A percentile compares a stretch with the other conserved stretches of the same genome.
These are phyloP conservation scores for Cladosporium sp. DNA, from an alignment of 2,329 filamentous ascomycete genomes.

Conservation along the genomic window DNA sequence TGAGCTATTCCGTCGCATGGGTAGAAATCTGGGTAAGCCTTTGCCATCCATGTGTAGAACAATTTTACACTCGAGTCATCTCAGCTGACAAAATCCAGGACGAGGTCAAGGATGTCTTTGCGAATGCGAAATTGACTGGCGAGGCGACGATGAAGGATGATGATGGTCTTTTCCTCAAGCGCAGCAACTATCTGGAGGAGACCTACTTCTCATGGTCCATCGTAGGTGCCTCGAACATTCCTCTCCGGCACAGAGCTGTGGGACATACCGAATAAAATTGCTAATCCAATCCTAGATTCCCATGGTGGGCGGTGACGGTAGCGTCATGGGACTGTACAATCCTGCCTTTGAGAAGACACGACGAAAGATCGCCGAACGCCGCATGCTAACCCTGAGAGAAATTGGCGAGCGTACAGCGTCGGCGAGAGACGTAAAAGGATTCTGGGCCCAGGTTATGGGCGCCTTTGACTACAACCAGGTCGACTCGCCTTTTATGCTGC, in stretches of 20 bases:
- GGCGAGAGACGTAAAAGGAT: slow-evolving; percentile 70
- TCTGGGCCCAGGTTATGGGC: slow-evolving; percentile 70
- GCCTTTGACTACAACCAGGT: slow-evolving; percentile 73
- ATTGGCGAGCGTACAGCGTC: slow-evolving; percentile 73
- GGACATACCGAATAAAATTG: background rate
- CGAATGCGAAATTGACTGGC: slow-evolving; percentile 66
- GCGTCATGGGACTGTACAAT: slow-evolving; percentile 72
- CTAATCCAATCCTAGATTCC: slow-evolving; percentile 54
- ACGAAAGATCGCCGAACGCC: slow-evolving; percentile 73
- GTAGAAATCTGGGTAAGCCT: slow-evolving; percentile 64
- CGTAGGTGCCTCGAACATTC: background rate
- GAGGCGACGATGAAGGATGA: slow-evolving; percentile 85
- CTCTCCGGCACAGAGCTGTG: background rate
- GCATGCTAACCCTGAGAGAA: slow-evolving; percentile 77
- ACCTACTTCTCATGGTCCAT: slow-evolving; percentile 83
- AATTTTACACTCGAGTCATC: background rate
- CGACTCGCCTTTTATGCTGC: slow-evolving; percentile 74
- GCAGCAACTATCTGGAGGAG: slow-evolving; percentile 73
- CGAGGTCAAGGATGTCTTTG: slow-evolving; percentile 68
- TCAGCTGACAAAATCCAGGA: slow-evolving; percentile 34
- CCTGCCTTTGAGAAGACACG: slow-evolving; percentile 80
- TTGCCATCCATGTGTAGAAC: background rate
- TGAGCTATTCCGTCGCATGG: slow-evolving; percentile 68
- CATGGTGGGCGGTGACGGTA: slow-evolving; percentile 71
- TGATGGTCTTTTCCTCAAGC: slow-evolving; percentile 71